Evolutionary conservation across 176 grass and related monocot species (phyloP).

Genomic region (Rhynchospora breviuscula): DNA sequence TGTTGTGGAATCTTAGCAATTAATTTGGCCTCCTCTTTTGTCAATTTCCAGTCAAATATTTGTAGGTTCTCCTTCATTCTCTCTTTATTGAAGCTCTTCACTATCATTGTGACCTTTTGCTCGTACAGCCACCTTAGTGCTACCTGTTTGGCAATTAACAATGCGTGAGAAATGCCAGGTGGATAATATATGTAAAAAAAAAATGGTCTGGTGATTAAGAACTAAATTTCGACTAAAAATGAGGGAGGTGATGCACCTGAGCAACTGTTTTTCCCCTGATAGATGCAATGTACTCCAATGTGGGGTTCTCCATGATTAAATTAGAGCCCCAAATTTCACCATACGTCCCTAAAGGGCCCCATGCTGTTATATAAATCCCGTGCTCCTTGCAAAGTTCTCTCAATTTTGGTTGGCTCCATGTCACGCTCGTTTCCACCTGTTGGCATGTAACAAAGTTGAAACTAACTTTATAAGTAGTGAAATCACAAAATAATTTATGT

Average conservation of each 20-base stretch:
- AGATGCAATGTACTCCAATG: conserved; percentile 31
- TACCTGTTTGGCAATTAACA: conserved; percentile 25
- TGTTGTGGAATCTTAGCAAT: conserved; percentile 41
- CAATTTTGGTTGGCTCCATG: conserved; percentile 59
- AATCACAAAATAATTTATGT: not conserved
- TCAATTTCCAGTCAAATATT: conserved; percentile 74
- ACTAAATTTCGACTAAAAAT: not conserved
- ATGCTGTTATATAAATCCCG: conserved; percentile 50
- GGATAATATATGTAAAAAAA: not conserved
- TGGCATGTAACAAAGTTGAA: not conserved
- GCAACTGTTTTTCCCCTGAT: conserved; percentile 50
- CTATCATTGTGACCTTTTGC: conserved; percentile 36
- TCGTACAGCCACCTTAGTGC: conserved; percentile 62
- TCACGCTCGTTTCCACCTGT: conserved; percentile 61
- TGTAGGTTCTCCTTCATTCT: conserved; percentile 61
- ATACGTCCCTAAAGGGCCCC: conserved; percentile 43
- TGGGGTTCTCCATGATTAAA: conserved; percentile 52
- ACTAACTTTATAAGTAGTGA: no score
- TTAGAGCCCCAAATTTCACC: conserved; percentile 36
- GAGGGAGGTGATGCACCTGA: conserved; percentile 29
- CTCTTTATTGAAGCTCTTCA: conserved; percentile 49
- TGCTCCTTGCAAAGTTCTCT: conserved; percentile 38
- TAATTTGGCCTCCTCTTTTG: conserved; percentile 29
- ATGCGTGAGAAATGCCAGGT: not conserved
- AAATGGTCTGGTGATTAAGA: no score